Conservation (phyloP, 1,139 yeast genomes). For the Zhuliangozyma parablackwelliae region DNA sequence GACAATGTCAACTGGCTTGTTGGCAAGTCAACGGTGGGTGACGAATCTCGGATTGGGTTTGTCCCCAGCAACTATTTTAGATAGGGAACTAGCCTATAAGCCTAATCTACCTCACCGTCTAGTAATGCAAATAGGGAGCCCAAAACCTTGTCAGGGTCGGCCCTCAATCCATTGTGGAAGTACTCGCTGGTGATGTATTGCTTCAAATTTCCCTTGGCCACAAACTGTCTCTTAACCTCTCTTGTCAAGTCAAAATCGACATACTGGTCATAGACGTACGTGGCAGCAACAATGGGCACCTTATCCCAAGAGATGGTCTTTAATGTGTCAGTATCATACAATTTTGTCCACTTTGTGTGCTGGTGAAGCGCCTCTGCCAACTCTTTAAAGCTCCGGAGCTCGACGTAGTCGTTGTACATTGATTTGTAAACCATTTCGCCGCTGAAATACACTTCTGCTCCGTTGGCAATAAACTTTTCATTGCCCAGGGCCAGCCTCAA, state of each 20-base stretch:
- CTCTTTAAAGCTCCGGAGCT: conserved; percentile 34
- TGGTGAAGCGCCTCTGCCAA: conserved; percentile 42
- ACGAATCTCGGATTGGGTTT: conserved; percentile 31
- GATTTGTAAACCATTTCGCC: conserved; percentile 56
- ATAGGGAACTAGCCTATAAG: neutral
- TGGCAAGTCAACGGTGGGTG: conserved; percentile 16
- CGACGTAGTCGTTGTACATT: conserved; percentile 46
- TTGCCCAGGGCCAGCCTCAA: conserved; percentile 26
- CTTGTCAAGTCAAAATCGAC: conserved; percentile 47
- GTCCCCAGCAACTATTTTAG: conserved; percentile 34
- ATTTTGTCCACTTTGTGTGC: conserved; percentile 34
- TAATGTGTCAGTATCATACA: conserved; percentile 37
- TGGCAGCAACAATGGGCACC: conserved; percentile 51
- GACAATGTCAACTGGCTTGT: conserved; percentile 32
- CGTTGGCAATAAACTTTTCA: conserved; percentile 19
- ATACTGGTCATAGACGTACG: conserved; percentile 49
- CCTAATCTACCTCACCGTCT: conserved; percentile 41
- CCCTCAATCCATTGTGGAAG: conserved; percentile 50
- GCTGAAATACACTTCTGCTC: conserved; percentile 36
- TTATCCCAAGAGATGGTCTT: conserved; percentile 22
- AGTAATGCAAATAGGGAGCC: conserved; percentile 37
- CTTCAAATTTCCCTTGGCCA: conserved; percentile 31
- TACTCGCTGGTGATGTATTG: conserved; percentile 46
- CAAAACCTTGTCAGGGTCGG: conserved; percentile 37
- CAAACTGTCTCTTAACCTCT: conserved; percentile 27